These are phyloP conservation scores for Aspergillus funiculosus DNA, from an alignment of 495 filamentous ascomycete species.

Conservation along the genomic window DNA sequence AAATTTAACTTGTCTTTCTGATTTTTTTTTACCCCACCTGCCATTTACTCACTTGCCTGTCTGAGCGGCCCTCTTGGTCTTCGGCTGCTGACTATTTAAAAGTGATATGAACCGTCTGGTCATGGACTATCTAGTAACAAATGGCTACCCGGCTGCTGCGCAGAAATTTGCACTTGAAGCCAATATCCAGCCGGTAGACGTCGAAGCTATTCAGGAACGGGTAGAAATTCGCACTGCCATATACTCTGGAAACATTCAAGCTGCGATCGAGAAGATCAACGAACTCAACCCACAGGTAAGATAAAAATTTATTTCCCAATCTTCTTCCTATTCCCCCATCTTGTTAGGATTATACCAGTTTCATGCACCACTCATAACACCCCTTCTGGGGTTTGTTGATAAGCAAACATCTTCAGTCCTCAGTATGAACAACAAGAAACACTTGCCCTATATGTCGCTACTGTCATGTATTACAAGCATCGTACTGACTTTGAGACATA, in stretches of 20 bases:
- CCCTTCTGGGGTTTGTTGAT: slow-evolving; percentile 81
- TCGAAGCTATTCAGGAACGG: slow-evolving; percentile 66
- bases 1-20: slow-evolving; percentile 70
- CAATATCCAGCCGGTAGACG: slow-evolving; percentile 70
- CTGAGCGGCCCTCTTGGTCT: neutral
- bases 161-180: slow-evolving; percentile 91
- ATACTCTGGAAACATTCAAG: slow-evolving; percentile 74
- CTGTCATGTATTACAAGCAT: too few relatives aligned
- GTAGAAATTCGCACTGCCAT: slow-evolving; percentile 77
- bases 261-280: slow-evolving; percentile 81
- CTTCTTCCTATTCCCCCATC: slow-evolving; percentile 10
- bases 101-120: slow-evolving; percentile 95
- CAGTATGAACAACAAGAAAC: slow-evolving; percentile 70
- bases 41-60: slow-evolving; percentile 3
- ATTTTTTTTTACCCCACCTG: slow-evolving; percentile 24
- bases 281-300: slow-evolving; percentile 87
- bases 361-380: slow-evolving; percentile 99
- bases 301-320: slow-evolving; percentile 7
- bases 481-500: slow-evolving; percentile 40
- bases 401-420: slow-evolving; percentile 92
- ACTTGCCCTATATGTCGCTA: slow-evolving; percentile 12
- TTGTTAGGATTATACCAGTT: slow-evolving; percentile 91
- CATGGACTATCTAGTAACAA: slow-evolving; percentile 94
- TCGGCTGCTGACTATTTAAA: slow-evolving; percentile 30
- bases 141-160: slow-evolving; percentile 90